Evolutionary conservation across 2,329 filamentous ascomycete genomes (phyloP).

Genomic region (Apiospora hydei): DNA sequence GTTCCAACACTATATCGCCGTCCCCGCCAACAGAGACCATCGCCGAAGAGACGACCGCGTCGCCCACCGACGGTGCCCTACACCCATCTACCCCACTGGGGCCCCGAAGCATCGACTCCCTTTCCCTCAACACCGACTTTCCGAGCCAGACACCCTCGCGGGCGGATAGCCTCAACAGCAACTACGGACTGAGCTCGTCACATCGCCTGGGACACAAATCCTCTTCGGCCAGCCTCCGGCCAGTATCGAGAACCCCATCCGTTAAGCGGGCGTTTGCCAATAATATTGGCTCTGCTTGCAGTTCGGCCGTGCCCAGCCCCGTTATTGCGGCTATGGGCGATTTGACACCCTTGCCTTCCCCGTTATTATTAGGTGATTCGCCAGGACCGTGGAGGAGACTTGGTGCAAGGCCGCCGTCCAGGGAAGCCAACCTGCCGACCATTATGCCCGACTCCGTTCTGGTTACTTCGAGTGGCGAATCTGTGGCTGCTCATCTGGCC

Average conservation of each 20-base stretch:
- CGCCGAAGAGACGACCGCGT: conserved; percentile 29
- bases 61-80: conserved; percentile 30
- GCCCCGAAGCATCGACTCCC: conserved; percentile 31
- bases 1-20: conserved; percentile 49
- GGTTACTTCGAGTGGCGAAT: conserved; percentile 60
- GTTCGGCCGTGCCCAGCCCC: conserved; percentile 75
- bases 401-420: conserved; percentile 54
- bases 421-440: conserved; percentile 49
- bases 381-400: conserved; percentile 71
- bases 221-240: conserved; percentile 55
- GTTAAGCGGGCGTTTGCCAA: conserved; percentile 62
- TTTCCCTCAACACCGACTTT: conserved; percentile 50
- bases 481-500: conserved; percentile 56
- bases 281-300: conserved; percentile 64
- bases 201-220: conserved; percentile 48
- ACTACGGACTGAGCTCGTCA: conserved; percentile 42
- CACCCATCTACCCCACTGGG: conserved; percentile 33
- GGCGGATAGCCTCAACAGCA: conserved; percentile 48
- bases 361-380: conserved; percentile 70
- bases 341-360: conserved; percentile 80
- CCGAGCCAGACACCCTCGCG: conserved; percentile 33
- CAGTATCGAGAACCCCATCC: conserved; percentile 66
- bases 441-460: conserved; percentile 54
- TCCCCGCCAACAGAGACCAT: conserved; percentile 41
- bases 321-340: conserved; percentile 79